phyloP scores from a whole-genome alignment of 768 basidiomycete species.

The Macrolepiota fuliginosa region DNA sequence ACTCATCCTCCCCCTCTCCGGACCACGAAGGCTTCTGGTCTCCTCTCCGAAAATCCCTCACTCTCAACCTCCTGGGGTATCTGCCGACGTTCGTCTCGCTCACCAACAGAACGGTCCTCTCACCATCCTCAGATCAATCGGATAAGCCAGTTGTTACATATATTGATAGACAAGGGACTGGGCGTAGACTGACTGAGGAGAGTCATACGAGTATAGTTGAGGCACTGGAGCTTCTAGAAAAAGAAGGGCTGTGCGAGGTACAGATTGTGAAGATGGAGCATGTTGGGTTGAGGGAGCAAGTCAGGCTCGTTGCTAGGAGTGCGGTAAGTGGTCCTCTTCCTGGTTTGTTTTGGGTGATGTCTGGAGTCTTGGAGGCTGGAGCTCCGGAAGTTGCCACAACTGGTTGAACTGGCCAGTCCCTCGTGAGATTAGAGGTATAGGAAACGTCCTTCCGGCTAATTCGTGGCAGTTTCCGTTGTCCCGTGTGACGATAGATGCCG shows the following conservation, averaged over 20 bases:
- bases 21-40: slow-evolving; percentile 28
- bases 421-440: no score
- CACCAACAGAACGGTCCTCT: slow-evolving; percentile 15
- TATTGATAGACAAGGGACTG: slow-evolving; percentile 50
- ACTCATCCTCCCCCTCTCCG: neutral
- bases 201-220: slow-evolving; percentile 21
- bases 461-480: no score
- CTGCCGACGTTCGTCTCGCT: slow-evolving; percentile 18
- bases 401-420: neutral
- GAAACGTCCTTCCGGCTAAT: no score
- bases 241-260: slow-evolving; percentile 21
- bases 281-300: slow-evolving; percentile 18
- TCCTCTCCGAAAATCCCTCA: slow-evolving; percentile 29
- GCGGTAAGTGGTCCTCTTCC: slow-evolving; percentile 17
- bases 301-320: slow-evolving; percentile 20
- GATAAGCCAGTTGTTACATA: slow-evolving; percentile 45
- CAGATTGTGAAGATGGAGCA: slow-evolving; percentile 22
- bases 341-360: neutral
- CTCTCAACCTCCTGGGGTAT: slow-evolving; percentile 31
- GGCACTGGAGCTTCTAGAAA: slow-evolving; percentile 20
- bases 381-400: neutral
- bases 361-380: neutral
- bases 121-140: neutral
- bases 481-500: no score
- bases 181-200: slow-evolving; percentile 18